Base-by-base conservation (phyloP, 1,284 basidiomycete genomes). In the Melampsora americana region DNA sequence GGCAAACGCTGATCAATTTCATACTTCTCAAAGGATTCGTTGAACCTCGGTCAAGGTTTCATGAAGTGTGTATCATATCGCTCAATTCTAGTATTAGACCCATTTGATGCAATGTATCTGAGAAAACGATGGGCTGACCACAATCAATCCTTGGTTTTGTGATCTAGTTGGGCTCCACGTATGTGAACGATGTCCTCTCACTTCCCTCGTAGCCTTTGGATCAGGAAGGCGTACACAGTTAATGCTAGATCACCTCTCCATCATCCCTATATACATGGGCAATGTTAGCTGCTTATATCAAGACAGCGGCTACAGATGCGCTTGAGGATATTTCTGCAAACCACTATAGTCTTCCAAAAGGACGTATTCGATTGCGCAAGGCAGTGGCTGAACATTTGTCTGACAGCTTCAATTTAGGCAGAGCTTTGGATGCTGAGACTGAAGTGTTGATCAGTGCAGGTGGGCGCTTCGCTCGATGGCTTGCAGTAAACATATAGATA, bases 391-490 rank as follows among this genome's bases (percentile, higher is more conserved):
- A 87, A 16, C 89, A 90, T 82, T 87, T 88, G 56, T 85, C 89
- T 7, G 79, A 83, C 30, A 85, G 85, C 77, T 83, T 84, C 76
- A 87, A 88, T 78, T 87, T 95, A 35, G 86, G 87, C 9, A 87
- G 91, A 70, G 86, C 89, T 20, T 86, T 99, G 35, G 89, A 94
- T 81, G 86, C 90, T 11, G 92, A 97, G 80, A 87, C 87, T 0
- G 94, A 99, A 83, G 93, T 99, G 66, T 85, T 94, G 50, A 90
- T 99, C 59, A 95, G 95, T 0, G 93, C 94, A 78, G 96, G 96
- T 60, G 95, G 95, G 2, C 46, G 53, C n/a, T 14, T 26, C 18
- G 26, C 2, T 23, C 32, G 39, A 61, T 62, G n/a, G 4, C 12
- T 14, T 42, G 23, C 6, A 9, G n/a, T 28, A 20, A 35, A 35